Evolutionary conservation across 441 rosid genomes (phyloP).

Genomic region (Erodium texanum): DNA sequence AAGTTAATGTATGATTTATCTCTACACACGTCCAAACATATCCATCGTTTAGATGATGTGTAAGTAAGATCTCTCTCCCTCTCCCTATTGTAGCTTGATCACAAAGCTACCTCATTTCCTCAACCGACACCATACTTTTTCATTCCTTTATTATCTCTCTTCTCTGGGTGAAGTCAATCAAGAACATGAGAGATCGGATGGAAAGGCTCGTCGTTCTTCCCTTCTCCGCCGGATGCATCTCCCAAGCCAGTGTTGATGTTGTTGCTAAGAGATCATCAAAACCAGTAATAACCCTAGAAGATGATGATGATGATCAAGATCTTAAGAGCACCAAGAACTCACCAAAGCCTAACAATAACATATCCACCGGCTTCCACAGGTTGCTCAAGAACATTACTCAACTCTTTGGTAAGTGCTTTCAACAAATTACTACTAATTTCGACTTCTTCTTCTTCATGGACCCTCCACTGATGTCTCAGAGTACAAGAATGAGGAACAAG

Average conservation of each 20-base stretch:
- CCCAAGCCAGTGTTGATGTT: slow-evolving; percentile 75
- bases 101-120: slow-evolving; percentile 25
- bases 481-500: slow-evolving; percentile 40
- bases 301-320: no score
- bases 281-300: slow-evolving; percentile 33
- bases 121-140: not conserved
- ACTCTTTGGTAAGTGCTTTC: slow-evolving; percentile 62
- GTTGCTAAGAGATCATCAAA: slow-evolving; percentile 25
- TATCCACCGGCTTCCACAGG: slow-evolving; percentile 58
- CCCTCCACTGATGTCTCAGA: slow-evolving; percentile 25
- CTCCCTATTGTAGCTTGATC: slow-evolving; percentile 26
- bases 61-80: not conserved
- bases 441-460: no score
- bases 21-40: slow-evolving; percentile 22
- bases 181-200: slow-evolving; percentile 69
- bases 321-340: slow-evolving; percentile 26
- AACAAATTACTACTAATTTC: no score
- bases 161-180: no score
- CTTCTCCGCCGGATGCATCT: slow-evolving; percentile 78
- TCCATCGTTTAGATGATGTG: slow-evolving; percentile 20
- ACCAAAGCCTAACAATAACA: slow-evolving; percentile 44
- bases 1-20: slow-evolving; percentile 8
- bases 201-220: slow-evolving; percentile 88
- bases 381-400: slow-evolving; percentile 63
- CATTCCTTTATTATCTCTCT: no score